These are phyloP conservation scores for Plantago elongata DNA, from an alignment of 257 asterid genomes.

Conservation along the genomic window DNA sequence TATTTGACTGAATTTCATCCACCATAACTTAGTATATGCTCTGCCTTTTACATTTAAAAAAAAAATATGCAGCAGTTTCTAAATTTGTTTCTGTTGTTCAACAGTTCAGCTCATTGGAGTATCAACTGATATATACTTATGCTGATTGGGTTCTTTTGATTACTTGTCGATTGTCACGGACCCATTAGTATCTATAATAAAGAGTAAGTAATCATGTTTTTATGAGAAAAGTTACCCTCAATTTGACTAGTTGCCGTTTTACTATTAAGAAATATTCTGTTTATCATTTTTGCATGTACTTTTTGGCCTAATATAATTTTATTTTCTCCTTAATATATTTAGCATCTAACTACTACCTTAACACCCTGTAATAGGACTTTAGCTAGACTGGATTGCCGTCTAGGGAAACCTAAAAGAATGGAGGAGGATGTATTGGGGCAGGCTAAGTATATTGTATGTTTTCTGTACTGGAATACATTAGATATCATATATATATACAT, in stretches of 20 bases:
- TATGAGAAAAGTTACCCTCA: neutral
- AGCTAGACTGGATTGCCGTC: neutral
- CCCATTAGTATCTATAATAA: conserved; percentile 5
- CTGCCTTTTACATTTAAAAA: conserved; percentile 17
- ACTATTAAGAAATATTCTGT: neutral
- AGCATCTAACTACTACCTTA: neutral
- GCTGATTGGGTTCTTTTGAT: conserved; percentile 9
- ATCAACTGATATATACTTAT: conserved; percentile 4
- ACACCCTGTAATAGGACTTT: too few relatives aligned
- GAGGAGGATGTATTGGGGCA: neutral
- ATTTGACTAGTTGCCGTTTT: neutral
- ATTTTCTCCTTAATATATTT: conserved; percentile 2
- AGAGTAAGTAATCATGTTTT: conserved; percentile 1
- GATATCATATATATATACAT: neutral
- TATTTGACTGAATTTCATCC: conserved; percentile 32
- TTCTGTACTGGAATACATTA: neutral
- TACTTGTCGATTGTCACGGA: conserved; percentile 4
- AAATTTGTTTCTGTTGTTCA: conserved; percentile 9
- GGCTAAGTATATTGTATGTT: neutral
- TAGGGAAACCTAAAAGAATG: neutral
- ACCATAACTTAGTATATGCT: conserved; percentile 23
- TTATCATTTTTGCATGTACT: neutral
- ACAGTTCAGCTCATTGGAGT: conserved; percentile 5
- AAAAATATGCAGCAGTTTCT: conserved; percentile 19
- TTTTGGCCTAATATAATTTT: neutral